Conservation (phyloP, 2,329 filamentous ascomycete species). For the Claviceps sp. region DNA sequence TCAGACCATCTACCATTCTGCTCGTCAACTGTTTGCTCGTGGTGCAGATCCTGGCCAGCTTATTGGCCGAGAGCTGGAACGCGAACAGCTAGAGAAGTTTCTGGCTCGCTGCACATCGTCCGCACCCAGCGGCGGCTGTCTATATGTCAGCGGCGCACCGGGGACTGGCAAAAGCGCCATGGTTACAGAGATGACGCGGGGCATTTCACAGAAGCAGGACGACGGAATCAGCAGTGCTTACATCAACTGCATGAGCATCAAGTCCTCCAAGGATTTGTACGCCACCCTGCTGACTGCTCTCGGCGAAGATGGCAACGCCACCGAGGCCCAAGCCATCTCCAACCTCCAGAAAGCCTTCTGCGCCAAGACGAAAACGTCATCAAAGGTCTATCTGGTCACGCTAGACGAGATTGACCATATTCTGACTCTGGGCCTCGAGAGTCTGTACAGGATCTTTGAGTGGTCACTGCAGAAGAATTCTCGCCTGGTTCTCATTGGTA, state of each 20-base stretch:
- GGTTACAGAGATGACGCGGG: slow-evolving; percentile 63
- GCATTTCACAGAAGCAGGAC: slow-evolving; percentile 29
- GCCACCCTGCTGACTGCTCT: slow-evolving; percentile 61
- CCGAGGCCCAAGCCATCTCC: slow-evolving; percentile 53
- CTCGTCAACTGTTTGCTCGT: slow-evolving; percentile 74
- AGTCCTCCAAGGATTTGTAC: slow-evolving; percentile 76
- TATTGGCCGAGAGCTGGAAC: slow-evolving; percentile 61
- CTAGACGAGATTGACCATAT: slow-evolving; percentile 94
- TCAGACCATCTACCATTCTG: slow-evolving; percentile 73
- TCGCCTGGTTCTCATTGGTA: slow-evolving; percentile 71
- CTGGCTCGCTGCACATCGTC: slow-evolving; percentile 48
- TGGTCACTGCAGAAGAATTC: slow-evolving; percentile 81
- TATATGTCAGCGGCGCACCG: slow-evolving; percentile 91
- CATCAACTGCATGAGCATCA: slow-evolving; percentile 96
- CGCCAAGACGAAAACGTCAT: slow-evolving; percentile 40
- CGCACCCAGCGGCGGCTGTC: slow-evolving; percentile 62
- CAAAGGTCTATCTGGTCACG: slow-evolving; percentile 62
- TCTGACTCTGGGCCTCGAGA: slow-evolving; percentile 73
- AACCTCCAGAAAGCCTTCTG: slow-evolving; percentile 60
- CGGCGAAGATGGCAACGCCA: slow-evolving; percentile 41
- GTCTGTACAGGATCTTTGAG: slow-evolving; percentile 88
- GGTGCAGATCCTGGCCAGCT: slow-evolving; percentile 62
- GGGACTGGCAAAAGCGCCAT: slow-evolving; percentile 96
- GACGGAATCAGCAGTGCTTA: slow-evolving; percentile 55
- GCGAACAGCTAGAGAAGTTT: slow-evolving; percentile 54